Base-by-base conservation (phyloP, 164 flowering plant species). In the Santalum album region DNA sequence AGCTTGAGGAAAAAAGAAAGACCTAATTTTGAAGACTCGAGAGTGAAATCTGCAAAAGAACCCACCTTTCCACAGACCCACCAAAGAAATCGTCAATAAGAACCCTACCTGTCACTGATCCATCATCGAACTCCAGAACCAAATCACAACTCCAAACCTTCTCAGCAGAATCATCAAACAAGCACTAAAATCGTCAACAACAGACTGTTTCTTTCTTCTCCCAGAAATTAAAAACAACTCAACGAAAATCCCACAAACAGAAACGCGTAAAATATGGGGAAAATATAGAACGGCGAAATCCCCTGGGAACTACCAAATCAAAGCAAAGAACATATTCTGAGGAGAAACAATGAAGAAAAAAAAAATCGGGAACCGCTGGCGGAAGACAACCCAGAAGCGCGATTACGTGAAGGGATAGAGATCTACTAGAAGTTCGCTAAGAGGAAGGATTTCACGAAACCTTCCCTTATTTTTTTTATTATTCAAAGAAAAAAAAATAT, bases 91-190 rank as follows among this genome's bases (percentile, higher is more conserved):
- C 32, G 12, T 38, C 25, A 32, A 50, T 25, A 25, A 27, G n/a
- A 42, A 4, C 3, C 53, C 42, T 5, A 25, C 19, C 27, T 54
- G 20, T 26, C 59, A 49, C 65, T 44, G 55, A 73, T 3, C 42
- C 14, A 38, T 38, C 42, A 38, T 14, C 42, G 14, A 3, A 15
- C 42, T 38, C 42, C 42, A 16, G 3, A 38, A 3, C 3, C 12
- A 14, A 14, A 38, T 38, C 42, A 4, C 9, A 38, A 15, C 42
- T 16, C 42, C 14, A 12, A 9, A 29, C 4, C 34, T 3, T 29
- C 6, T 3, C 34, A 4, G 6, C 34, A 29, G 9, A 29, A 9
- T 3, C 9, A 29, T 9, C 34, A 29, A 29, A 29, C 6, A 29
- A 29, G 34, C 34, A 4, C 34, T 9, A 29, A 29, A 29, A 3